A percentile compares a stretch with the other conserved stretches of the same genome.
Conservation (phyloP, 2,329 filamentous ascomycete genomes). For the Lecanicillium sp. region DNA sequence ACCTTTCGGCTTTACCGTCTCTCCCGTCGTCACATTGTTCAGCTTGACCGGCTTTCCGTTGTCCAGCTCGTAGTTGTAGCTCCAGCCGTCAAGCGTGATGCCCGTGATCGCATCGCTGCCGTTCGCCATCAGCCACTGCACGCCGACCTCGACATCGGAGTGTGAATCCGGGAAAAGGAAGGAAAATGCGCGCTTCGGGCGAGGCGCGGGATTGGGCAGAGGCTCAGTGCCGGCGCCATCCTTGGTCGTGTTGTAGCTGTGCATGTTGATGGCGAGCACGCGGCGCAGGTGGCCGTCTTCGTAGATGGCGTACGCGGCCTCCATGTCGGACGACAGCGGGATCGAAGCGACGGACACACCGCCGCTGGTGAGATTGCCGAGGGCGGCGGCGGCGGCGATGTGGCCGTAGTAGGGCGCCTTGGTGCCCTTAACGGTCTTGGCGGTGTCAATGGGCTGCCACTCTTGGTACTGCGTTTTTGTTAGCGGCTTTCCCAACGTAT, state of each 20-base stretch:
- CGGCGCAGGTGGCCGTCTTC: conserved; percentile 36
- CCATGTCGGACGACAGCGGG: conserved; percentile 31
- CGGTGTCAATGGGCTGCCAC: conserved; percentile 54
- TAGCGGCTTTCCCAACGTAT: not conserved
- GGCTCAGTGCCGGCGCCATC: conserved; percentile 28
- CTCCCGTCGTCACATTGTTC: conserved; percentile 48
- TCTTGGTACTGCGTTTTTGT: conserved; percentile 37
- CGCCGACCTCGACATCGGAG: conserved; percentile 20
- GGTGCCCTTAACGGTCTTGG: conserved; percentile 45
- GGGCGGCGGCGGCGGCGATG: conserved; percentile 50
- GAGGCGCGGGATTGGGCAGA: conserved; percentile 22
- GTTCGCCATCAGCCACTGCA: conserved; percentile 51
- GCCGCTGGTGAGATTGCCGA: conserved; percentile 35
- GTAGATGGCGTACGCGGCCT: conserved; percentile 54
- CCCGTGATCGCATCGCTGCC: conserved; percentile 59
- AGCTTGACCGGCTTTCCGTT: conserved; percentile 47
- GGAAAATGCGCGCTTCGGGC: conserved; percentile 24
- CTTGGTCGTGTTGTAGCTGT: conserved; percentile 53
- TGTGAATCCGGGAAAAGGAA: conserved; percentile 34
- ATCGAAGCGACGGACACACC: conserved; percentile 43
- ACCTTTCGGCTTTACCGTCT: conserved; percentile 31
- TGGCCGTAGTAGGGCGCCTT: conserved; percentile 61
- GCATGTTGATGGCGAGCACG: conserved; percentile 52
- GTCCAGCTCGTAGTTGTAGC: conserved; percentile 55
- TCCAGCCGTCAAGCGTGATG: conserved; percentile 55